Base-by-base conservation (phyloP, 2,329 filamentous ascomycete species). In the Alternaria postmessia region DNA sequence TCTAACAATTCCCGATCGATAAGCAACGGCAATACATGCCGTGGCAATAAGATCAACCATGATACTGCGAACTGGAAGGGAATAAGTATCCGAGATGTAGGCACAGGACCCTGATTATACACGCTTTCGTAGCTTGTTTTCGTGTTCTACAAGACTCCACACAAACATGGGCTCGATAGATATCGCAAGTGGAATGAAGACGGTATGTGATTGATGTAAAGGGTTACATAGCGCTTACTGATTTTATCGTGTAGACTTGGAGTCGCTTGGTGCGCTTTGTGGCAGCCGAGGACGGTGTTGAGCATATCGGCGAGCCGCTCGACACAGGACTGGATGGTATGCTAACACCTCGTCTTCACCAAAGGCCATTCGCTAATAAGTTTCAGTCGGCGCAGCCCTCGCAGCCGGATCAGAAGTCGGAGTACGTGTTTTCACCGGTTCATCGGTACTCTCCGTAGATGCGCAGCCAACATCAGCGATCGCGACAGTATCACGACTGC, bases 251-350 rank as follows among this genome's bases (percentile, higher is more conserved):
- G 12, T 36, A 36, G 62, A 61, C 28, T n/a, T 68, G 67, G 63
- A 57, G 20, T 30, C 64, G 59, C 22, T 41, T 65, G 11, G 59
- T 65, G 30, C 63, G 67, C 7, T 68, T 68, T 38, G 51, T 69
- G 18, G 65, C 67, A 14, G 32, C n/a, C 12, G 65, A 66, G 51
- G 67, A 69, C 16, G 14, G 52, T 22, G 20, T 20, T 11, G 65
- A 66, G 53, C 55, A 69, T n/a, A 49, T 65, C 39, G 63, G 67
- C 18, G 57, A 68, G 34, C 61, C 61, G 7, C 16, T 62, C 7
- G 61, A 66, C 43, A 20, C 52, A 7, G 44, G 48, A 1, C n/a
- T 63, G 48, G 65, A 68, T 44, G 49, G 63, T 67, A 66, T 18
- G 51, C 11, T 4, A 11, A 12, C 3, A 18, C 7, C 7, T 48